Evolutionary conservation across 2,329 filamentous ascomycete genomes (phyloP).

Genomic region (Triangularia verruculosa): DNA sequence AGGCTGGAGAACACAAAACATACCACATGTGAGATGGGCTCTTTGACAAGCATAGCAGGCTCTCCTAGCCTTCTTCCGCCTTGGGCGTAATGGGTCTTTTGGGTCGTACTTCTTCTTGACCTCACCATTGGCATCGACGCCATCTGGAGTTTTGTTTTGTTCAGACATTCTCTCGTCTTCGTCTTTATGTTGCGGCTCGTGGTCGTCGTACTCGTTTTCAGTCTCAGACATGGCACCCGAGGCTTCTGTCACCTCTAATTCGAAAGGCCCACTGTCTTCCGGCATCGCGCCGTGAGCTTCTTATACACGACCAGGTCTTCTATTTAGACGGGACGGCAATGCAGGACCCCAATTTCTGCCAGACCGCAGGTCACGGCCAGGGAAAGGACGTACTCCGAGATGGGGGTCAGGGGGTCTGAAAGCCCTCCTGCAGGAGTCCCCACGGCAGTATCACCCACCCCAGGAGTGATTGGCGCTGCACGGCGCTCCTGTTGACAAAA

Average conservation of each 20-base stretch:
- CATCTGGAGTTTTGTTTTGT: conserved; percentile 42
- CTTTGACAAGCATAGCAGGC: conserved; percentile 97
- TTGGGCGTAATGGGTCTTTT: conserved; percentile 85
- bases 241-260: conserved; percentile 54
- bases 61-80: conserved; percentile 91
- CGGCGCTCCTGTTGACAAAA: conserved; percentile 25
- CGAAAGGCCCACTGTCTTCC: conserved; percentile 51
- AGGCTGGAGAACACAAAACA: conserved; percentile 38
- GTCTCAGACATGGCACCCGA: conserved; percentile 60
- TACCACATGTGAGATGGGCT: conserved; percentile 97
- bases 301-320: conserved; percentile 36
- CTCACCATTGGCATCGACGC: conserved; percentile 48
- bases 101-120: conserved; percentile 70
- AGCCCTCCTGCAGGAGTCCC: conserved; percentile 30
- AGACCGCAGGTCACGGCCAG: conserved; percentile 15
- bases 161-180: conserved; percentile 54
- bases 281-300: conserved; percentile 53
- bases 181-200: conserved; percentile 44
- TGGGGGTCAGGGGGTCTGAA: conserved; percentile 22
- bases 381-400: conserved; percentile 17
- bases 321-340: conserved; percentile 22
- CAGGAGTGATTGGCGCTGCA: conserved; percentile 31
- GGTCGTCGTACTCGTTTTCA: conserved; percentile 54
- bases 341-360: conserved; percentile 21
- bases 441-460: conserved; percentile 30